Percentiles rank a stretch among this genome's conserved stretches.
Conservation (phyloP, 2,329 filamentous ascomycete species). For the Diaporthe sp. region DNA sequence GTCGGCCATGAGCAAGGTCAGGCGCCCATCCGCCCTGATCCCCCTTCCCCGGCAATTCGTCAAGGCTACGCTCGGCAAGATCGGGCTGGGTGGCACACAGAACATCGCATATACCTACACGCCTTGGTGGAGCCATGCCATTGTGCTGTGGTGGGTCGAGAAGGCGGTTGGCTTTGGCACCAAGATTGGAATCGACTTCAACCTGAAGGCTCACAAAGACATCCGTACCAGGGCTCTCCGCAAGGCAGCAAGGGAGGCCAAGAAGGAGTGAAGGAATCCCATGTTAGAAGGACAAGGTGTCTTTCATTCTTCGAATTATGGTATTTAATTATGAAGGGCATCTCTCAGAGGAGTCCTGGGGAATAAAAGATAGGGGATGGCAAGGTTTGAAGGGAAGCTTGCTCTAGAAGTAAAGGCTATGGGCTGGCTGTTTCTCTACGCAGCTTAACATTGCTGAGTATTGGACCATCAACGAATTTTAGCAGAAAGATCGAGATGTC, state of each 20-base stretch:
- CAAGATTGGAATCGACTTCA: conserved; percentile 61
- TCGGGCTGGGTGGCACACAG: conserved; percentile 85
- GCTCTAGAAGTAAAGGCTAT: not conserved
- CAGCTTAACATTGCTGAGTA: not conserved
- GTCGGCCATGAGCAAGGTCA: conserved; percentile 97
- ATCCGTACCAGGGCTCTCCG: conserved; percentile 86
- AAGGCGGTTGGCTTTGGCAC: conserved; percentile 66
- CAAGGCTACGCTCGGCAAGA: conserved; percentile 79
- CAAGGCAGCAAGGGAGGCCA: conserved; percentile 86
- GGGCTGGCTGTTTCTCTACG: not conserved
- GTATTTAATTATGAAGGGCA: not conserved
- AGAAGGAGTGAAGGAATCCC: conserved; percentile 62
- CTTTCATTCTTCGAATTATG: not conserved
- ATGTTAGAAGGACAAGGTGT: not conserved
- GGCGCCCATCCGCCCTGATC: conserved; percentile 80
- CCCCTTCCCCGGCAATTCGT: conserved; percentile 89
- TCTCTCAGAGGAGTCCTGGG: conserved; percentile 14
- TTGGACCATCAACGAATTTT: not conserved
- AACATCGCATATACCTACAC: conserved; percentile 86
- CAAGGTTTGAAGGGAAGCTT: not conserved
- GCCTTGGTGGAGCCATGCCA: conserved; percentile 91
- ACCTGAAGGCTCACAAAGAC: conserved; percentile 80
- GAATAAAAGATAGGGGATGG: not conserved
- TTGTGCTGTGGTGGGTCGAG: conserved; percentile 87
- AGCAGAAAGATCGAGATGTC: not conserved